Evolutionary conservation across 345 rosid species (phyloP).

Genomic region (Conringia planisiliqua): DNA sequence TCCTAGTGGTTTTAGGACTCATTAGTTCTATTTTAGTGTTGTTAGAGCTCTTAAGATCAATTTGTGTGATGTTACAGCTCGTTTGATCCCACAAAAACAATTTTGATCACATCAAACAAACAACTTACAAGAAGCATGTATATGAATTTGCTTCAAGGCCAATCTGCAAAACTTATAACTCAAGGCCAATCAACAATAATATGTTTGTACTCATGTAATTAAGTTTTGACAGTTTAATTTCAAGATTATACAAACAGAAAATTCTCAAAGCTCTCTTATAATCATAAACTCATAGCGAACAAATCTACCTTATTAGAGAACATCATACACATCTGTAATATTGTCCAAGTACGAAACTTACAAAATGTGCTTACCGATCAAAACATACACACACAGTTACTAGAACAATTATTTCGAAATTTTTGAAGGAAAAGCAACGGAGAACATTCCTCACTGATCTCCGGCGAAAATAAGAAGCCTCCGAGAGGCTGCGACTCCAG

Average conservation of each 20-base stretch:
- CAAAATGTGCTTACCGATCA: background rate
- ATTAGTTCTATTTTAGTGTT: background rate
- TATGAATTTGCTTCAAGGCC: background rate
- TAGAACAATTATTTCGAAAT: background rate
- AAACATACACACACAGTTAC: background rate
- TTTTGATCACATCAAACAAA: background rate
- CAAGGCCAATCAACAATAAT: background rate
- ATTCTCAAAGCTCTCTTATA: background rate
- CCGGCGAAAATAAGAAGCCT: constrained; percentile 34
- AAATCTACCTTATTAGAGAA: background rate
- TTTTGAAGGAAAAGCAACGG: background rate
- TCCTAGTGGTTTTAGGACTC: background rate
- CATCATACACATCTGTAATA: background rate
- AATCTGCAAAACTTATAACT: too few relatives aligned
- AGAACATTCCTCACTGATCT: constrained; percentile 9
- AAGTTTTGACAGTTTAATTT: background rate
- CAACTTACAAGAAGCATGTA: background rate
- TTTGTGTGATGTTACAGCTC: background rate
- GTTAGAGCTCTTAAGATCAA: background rate
- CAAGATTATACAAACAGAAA: background rate
- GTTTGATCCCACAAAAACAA: background rate
- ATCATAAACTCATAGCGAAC: background rate
- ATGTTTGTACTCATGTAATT: background rate
- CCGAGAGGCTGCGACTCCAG: constrained; percentile 25
- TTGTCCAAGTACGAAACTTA: background rate